phyloP scores from a whole-genome alignment of 495 filamentous ascomycete genomes.

The Neurospora sp. region DNA sequence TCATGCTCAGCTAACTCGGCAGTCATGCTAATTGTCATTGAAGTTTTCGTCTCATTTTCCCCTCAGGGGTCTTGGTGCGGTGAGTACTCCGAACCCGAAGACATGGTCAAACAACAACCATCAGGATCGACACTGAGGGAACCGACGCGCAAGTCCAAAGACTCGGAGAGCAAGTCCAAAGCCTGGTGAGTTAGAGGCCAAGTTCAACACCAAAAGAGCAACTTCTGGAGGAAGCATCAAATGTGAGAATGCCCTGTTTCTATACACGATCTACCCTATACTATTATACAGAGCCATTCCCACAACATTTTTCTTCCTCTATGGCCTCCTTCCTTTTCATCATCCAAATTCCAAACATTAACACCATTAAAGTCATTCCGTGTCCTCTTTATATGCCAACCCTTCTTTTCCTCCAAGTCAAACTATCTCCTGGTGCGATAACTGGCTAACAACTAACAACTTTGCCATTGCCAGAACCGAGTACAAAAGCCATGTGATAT shows the following conservation, averaged over 20 bases:
- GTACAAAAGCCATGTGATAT: not conserved
- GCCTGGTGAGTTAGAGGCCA: not conserved
- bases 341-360: not conserved
- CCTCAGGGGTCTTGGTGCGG: not conserved
- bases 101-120: not conserved
- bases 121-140: not conserved
- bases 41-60: not conserved
- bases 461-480: not conserved
- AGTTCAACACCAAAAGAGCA: not conserved
- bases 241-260: not conserved
- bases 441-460: not conserved
- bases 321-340: not conserved
- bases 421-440: not conserved
- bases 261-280: not conserved
- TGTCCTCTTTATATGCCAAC: not conserved
- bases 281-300: not conserved
- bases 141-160: not conserved
- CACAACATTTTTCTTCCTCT: not conserved
- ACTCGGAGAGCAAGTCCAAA: not conserved
- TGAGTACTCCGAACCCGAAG: not conserved
- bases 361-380: not conserved
- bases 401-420: not conserved
- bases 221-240: not conserved
- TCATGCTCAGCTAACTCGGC: not conserved
- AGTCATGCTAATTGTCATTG: not conserved